These are phyloP conservation scores for Populus tremula DNA, from an alignment of 345 rosid genomes.

Conservation along the genomic window DNA sequence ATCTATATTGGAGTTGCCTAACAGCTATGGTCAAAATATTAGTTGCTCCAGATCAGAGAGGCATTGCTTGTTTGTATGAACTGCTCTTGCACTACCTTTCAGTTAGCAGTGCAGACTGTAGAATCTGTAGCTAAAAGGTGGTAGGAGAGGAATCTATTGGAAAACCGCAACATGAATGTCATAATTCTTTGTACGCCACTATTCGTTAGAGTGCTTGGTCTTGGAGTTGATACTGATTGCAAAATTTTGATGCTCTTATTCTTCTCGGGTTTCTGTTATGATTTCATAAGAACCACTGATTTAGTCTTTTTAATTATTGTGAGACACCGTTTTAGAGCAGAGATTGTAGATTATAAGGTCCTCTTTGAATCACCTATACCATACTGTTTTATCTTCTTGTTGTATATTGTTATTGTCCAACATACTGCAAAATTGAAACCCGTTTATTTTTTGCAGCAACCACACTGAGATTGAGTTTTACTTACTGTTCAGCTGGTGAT, in stretches of 20 bases:
- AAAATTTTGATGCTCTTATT: not conserved
- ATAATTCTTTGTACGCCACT: not conserved
- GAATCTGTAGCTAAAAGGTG: not conserved
- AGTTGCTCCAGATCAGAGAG: not conserved
- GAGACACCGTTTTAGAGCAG: not conserved
- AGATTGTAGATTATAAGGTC: not conserved
- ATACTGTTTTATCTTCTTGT: not conserved
- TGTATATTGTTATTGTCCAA: not conserved
- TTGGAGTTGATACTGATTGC: not conserved
- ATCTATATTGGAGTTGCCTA: not conserved
- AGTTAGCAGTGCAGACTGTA: not conserved
- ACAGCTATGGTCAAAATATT: not conserved
- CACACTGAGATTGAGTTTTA: conserved; percentile 8
- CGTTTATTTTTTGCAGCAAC: conserved; percentile 10
- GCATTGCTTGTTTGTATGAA: not conserved
- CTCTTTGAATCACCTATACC: not conserved
- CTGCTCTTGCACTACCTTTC: not conserved
- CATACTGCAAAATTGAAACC: not conserved
- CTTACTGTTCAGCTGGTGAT: not conserved
- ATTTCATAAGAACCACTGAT: not conserved
- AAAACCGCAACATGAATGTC: not conserved
- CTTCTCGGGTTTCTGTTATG: not conserved
- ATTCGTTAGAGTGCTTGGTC: not conserved
- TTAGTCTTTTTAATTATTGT: not conserved
- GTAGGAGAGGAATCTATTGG: not conserved